Evolutionary conservation across 345 rosid genomes (phyloP), one percentile per base, ranked within the genome.

Genomic region (Euphorbia lathyris): DNA sequence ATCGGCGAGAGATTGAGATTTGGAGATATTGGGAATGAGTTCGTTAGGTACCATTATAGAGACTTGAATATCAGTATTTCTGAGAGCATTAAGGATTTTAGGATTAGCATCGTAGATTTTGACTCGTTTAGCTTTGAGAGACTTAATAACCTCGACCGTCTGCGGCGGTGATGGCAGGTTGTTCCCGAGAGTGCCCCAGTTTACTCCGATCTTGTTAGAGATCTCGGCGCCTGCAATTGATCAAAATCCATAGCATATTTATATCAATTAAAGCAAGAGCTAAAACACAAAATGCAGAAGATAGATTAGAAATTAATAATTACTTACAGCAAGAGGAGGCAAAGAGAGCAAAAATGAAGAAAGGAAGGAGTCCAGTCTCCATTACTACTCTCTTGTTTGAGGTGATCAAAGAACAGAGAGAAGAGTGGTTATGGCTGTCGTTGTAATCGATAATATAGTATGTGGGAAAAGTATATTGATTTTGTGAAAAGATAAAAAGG

Each of bases 101-200:
- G 93, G 92, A 60, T 86, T 72, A 14, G 97, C 89, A 61, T 86
- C 94, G 69, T 89, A 91, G 82, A 91, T 82, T 71, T 93, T 93
- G 68, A 93, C 87, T 0, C 88, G 82, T 56, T 72, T 64, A 4
- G 88, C 93, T 61, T 83, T 79, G 58, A 86, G 84, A 13, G 85
- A 77, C 72, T 83, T 67, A 68, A 87, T 81, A 23, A 90, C 86
- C 29, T 78, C 66, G 73, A 82, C 76, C 0, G 97, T 77, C 14
- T 73, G 63, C 0, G 80, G 2, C 0, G 93, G 87, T 7, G 88
- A 51, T 1, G 91, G 97, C 32, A 90, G 89, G 75, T 90, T 76
- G 85, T 87, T 79, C 3, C 96, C 97, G n/a, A 87, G 82, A 70
- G 84, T 86, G 9, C 90, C 93, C 58, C 91, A 93, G 96, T 88